Evolutionary conservation across 75 land plant genomes (phyloP), one percentile per base, ranked within the genome.

Genomic region (Pinus albicaulis): DNA sequence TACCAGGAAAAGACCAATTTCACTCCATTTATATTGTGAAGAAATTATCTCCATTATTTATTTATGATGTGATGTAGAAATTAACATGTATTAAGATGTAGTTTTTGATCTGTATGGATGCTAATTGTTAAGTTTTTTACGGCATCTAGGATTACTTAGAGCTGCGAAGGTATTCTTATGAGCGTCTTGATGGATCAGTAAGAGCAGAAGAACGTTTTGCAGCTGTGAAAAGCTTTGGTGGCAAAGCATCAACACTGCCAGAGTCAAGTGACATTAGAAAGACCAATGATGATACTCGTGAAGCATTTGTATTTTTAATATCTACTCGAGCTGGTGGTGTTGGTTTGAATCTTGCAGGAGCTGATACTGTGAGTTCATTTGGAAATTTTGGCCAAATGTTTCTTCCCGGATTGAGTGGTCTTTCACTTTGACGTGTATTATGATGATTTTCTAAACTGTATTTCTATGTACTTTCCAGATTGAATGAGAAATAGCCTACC

Each of bases 271-370:
- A 44, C 71, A 44, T 61, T 25, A 34, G 56, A 28, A 64, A 38
- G 12, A 22, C 25, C 6, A 24, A 20, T 3, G 72, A 57, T 44
- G 77, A 59, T 44, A 66, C 64, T 24, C 1, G 20, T 20, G 44
- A 36, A 38, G 87, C 89, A 74, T 95, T 91, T 89, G 93, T 93
- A 31, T 95, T 95, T 77, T 53, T 95, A 80, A 90, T 95, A 26
- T 93, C 98, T 34, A 95, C 98, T 56, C 80, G 98, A 85, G 98
- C 98, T 19, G 98, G 98, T 12, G 98, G 98, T 56, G 96, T 95
- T 81, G 98, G 98, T 17, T 80, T 95, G 74, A 95, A 95, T 81
- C 96, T 95, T 59, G 86, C 86, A 59, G 95, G 92, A 81, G 98
- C 98, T 78, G 98, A 95, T 77, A 95, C 98, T 16, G 98, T 95